phyloP scores from a whole-genome alignment of 192 early-diverging fungal species.

The Podila horticola region DNA sequence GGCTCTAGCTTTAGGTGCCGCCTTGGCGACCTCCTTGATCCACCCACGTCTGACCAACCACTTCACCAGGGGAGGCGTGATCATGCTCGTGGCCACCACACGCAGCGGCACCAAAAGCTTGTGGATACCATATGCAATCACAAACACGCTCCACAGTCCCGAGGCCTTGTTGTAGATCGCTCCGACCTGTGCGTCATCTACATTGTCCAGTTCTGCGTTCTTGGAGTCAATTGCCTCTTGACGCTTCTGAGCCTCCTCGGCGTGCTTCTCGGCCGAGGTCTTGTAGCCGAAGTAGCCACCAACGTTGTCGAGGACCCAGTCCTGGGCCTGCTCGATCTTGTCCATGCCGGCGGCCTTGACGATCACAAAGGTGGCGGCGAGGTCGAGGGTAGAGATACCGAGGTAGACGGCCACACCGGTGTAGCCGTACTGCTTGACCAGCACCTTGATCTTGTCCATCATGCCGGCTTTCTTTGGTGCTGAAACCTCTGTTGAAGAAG shows the following conservation, averaged over 20 bases:
- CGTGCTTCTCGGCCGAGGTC: constrained; percentile 7
- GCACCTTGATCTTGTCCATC: constrained; percentile 54
- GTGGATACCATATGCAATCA: constrained; percentile 72
- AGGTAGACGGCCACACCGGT: constrained; percentile 62
- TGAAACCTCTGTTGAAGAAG: not conserved
- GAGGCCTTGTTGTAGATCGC: constrained; percentile 51
- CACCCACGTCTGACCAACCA: constrained; percentile 60
- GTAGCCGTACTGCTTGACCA: constrained; percentile 62
- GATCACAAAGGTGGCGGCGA: constrained; percentile 58
- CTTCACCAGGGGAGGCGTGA: constrained; percentile 61
- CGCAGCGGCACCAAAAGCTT: constrained; percentile 65
- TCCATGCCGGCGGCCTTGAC: constrained; percentile 61
- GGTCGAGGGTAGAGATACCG: constrained; percentile 55
- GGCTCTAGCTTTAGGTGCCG: not conserved
- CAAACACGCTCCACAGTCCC: constrained; percentile 58
- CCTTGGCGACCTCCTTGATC: constrained; percentile 48
- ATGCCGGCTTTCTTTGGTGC: constrained; percentile 18
- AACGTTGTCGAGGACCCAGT: constrained; percentile 52
- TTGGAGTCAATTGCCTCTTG: not conserved
- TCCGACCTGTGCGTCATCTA: constrained; percentile 25
- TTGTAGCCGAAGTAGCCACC: constrained; percentile 40
- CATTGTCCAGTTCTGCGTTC: constrained; percentile 13
- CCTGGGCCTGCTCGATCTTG: constrained; percentile 54
- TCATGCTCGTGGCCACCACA: constrained; percentile 62
- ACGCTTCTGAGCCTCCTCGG: not conserved